Conservation (phyloP, 2,329 filamentous ascomycete species). For the Didymella pomorum region DNA sequence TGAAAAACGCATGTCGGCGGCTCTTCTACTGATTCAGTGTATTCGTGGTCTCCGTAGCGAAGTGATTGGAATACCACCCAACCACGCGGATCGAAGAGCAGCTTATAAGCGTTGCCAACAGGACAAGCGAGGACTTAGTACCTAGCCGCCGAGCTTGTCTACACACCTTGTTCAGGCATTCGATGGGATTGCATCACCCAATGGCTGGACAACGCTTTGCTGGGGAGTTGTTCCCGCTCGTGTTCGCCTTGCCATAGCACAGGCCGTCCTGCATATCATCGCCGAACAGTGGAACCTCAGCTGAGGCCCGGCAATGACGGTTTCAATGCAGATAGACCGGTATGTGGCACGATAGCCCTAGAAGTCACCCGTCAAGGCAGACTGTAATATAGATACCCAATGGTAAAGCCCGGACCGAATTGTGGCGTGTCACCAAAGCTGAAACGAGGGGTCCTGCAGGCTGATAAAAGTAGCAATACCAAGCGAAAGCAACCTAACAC, state of each 20-base stretch:
- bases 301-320: neutral
- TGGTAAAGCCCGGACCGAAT: neutral
- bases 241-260: neutral
- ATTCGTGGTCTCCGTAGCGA: too few species aligned
- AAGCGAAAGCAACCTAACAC: neutral
- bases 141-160: too few species aligned
- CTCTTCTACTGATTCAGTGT: neutral
- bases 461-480: neutral
- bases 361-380: neutral
- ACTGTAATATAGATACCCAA: neutral
- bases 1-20: neutral
- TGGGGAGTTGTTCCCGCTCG: neutral
- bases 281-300: neutral
- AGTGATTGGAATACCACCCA: too few species aligned
- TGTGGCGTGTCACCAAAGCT: neutral
- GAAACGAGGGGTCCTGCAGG: neutral
- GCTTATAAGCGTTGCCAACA: too few species aligned
- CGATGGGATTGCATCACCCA: too few species aligned
- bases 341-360: neutral
- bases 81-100: too few species aligned
- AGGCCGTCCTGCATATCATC: neutral
- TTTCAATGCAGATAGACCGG: neutral
- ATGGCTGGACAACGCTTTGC: neutral
- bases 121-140: too few species aligned
- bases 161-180: too few species aligned